Base-by-base conservation (phyloP, 75 land plant species). In the Gnetum montanum region DNA sequence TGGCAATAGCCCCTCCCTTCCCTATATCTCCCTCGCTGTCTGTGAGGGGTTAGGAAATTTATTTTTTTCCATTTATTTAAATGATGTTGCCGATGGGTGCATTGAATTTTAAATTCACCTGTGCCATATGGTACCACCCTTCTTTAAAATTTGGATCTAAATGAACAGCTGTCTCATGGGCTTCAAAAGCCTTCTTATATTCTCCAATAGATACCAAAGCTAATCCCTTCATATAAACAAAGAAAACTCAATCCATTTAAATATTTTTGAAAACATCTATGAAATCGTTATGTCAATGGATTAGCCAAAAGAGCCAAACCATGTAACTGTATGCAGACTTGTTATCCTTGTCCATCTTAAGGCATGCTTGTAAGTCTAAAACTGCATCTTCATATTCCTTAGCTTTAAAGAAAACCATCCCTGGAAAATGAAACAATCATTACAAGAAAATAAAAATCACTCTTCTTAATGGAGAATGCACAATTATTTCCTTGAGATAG, bases 291-390 rank as follows among this genome's bases (percentile, higher is more conserved):
- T n/a, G n/a, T n/a, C n/a, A 23, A 30, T 34, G 18, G 13, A 25
- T 31, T 4, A 8, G 27, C 23, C 28, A 25, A 59, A 24, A 15
- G 25, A 34, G 16, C 49, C 69, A 55, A 59, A 91, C 97, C 71
- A 86, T 68, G 70, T 83, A 91, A 15, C 87, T 83, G 66, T 75
- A 70, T 25, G 97, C 97, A 71, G 81, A 81, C 44, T 73, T 83
- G 65, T 91, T 86, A 19, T 60, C 54, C 55, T 65, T 67, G 69
- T 91, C 88, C 59, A 70, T 66, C 46, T 58, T 64, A 26, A 91
- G 72, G 65, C 97, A 91, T 24, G 59, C 60, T 54, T 78, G 59
- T 35, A 86, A 58, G 55, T 91, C 97, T 41, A 76, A 54, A 3
- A 78, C 74, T 40, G 97, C 88, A 56, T 82, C 75, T 63, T 59